These are phyloP conservation scores for Phytopythium delawarense DNA, from an alignment of 352 stramenopile genomes.

Conservation along the genomic window DNA sequence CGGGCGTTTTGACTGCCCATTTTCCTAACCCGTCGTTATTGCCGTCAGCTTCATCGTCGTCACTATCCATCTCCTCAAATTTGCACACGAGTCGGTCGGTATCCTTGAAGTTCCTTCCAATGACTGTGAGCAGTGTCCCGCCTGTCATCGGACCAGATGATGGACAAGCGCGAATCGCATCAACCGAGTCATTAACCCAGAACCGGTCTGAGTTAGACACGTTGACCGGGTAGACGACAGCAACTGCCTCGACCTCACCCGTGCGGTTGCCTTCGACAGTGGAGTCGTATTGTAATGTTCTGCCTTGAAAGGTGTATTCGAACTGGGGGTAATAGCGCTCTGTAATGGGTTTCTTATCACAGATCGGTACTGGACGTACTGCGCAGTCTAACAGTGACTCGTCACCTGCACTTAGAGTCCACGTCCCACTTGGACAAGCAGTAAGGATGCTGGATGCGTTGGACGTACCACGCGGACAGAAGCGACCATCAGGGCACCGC, in stretches of 20 bases:
- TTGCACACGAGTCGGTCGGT: constrained; percentile 84
- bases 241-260: constrained; percentile 87
- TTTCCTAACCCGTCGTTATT: constrained; percentile 4
- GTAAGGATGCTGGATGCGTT: constrained; percentile 77
- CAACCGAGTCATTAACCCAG: constrained; percentile 96
- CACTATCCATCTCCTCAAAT: constrained; percentile 32
- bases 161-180: constrained; percentile 89
- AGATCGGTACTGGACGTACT: constrained; percentile 89
- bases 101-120: constrained; percentile 94
- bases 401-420: constrained; percentile 62
- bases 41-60: background rate
- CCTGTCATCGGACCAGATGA: constrained; percentile 25
- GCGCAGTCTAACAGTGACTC: constrained; percentile 86
- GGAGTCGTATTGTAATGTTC: constrained; percentile 57
- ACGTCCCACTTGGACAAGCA: constrained; percentile 91
- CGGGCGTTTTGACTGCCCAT: constrained; percentile 17
- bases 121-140: constrained; percentile 82
- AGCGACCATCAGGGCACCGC: constrained; percentile 92
- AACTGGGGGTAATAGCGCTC: constrained; percentile 85
- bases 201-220: constrained; percentile 62
- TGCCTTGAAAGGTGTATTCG: constrained; percentile 60
- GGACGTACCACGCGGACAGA: constrained; percentile 89
- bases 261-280: constrained; percentile 62
- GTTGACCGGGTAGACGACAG: constrained; percentile 92
- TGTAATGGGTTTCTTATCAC: constrained; percentile 82